Conservation (phyloP, 768 basidiomycete species). For the Candolleomyces efflorescens region DNA sequence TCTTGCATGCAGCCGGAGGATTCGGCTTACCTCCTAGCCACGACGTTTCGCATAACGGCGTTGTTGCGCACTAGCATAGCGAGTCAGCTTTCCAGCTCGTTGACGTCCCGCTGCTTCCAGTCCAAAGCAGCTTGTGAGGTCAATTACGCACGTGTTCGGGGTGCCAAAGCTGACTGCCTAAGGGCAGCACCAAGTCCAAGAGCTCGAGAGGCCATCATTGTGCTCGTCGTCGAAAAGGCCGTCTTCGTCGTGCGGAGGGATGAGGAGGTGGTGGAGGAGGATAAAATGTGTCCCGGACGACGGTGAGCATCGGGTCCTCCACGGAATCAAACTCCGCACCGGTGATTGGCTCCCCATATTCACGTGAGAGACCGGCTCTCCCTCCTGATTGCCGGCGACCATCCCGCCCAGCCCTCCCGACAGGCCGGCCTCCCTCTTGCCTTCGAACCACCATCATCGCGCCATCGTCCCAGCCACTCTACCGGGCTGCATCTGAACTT, state of each 20-base stretch:
- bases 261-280: not conserved
- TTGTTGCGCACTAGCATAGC: constrained; percentile 34
- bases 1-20: not conserved
- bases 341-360: constrained; percentile 12
- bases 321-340: constrained; percentile 20
- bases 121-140: constrained; percentile 7
- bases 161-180: constrained; percentile 43
- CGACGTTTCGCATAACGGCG: constrained; percentile 30
- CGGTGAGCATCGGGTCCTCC: constrained; percentile 18
- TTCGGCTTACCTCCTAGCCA: constrained; percentile 39
- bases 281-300: constrained; percentile 8
- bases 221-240: constrained; percentile 8
- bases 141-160: constrained; percentile 29
- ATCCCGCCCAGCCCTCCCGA: not conserved
- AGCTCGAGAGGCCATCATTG: constrained; percentile 45
- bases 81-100: not conserved
- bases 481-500: too few relatives aligned
- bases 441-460: too few relatives aligned
- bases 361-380: constrained; percentile 14
- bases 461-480: too few relatives aligned
- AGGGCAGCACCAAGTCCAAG: constrained; percentile 57
- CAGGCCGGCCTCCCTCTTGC: not conserved
- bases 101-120: constrained; percentile 17
- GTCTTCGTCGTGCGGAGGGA: constrained; percentile 2
- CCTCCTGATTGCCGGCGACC: not conserved